Evolutionary conservation across 2,329 filamentous ascomycete genomes (phyloP), one percentile per base, ranked within the genome.

Genomic region (Aspergillus sp.): DNA sequence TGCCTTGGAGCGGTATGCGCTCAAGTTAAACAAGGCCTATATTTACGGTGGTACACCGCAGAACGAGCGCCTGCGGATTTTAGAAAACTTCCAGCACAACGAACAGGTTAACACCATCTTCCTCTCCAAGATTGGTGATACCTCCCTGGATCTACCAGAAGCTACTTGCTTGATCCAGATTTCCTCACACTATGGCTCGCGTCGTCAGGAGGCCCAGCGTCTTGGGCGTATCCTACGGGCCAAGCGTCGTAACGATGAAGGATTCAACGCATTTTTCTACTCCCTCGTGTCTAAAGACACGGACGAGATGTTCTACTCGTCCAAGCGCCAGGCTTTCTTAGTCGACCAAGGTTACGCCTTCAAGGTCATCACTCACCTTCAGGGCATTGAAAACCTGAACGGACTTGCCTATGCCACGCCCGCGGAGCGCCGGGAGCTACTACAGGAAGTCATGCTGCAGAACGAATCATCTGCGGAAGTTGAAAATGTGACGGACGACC

Each of bases 191-290:
- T 98, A 96, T 61, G 93, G 93, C 53, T 97, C 91, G 7, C 88
- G 93, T 58, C 85, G 93, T 72, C 93, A 97, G 68, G 93, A 98
- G 72, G 93, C 93, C 0, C 93, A 97, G 66, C 83, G 93, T 2
- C 77, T 97, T 0, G 93, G 93, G 3, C 85, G 93, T 45, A 97
- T 98, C 59, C 80, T 98, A 3, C 82, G 93, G 70, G 93, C 93
- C 12, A 98, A 98, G 72, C 83, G 93, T 15, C 81, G 93, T 65
- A 97, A 96, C 60, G 93, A 98, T 59, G 93, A 97, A 67, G 93
- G 93, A 6, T 98, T 98, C 70, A 98, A 98, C 64, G 93, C 93
- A 0, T 98, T 97, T 69, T 98, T 98, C 74, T 98, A 98, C 72
- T 95, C 89, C 0, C 79, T 98, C 1, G 93, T 98, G 3, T 95